Conservation (phyloP, 257 asterid species). For the Rhazya stricta region DNA sequence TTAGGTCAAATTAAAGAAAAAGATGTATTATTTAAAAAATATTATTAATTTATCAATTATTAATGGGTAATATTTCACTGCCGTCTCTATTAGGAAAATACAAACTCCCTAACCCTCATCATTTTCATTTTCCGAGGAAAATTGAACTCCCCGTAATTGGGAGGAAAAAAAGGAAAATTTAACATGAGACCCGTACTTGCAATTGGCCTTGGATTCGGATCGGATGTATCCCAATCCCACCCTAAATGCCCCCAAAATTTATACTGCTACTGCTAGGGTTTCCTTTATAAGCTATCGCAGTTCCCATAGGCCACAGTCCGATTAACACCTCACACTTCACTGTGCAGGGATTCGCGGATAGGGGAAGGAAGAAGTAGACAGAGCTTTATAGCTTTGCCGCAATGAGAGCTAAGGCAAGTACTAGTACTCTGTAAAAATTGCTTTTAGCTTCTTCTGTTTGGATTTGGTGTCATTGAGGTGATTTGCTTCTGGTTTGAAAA, state of each 20-base stretch:
- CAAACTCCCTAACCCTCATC: too few relatives aligned
- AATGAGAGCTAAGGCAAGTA: slow-evolving; percentile 21
- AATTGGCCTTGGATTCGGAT: neutral
- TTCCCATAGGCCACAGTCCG: neutral
- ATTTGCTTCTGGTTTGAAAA: neutral
- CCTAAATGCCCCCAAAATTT: neutral
- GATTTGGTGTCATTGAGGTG: neutral
- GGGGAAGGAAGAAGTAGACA: neutral
- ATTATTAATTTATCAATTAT: too few relatives aligned
- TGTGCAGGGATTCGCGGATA: neutral
- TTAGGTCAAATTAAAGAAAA: too few relatives aligned
- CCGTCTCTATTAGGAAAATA: too few relatives aligned
- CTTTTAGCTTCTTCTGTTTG: neutral
- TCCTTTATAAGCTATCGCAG: slow-evolving; percentile 9
- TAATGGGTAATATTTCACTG: too few relatives aligned
- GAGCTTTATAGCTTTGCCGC: neutral
- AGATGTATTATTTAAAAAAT: too few relatives aligned
- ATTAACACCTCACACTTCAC: neutral
- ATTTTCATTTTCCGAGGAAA: too few relatives aligned
- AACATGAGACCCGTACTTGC: neutral
- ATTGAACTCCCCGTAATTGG: too few relatives aligned
- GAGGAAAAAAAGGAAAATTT: too few relatives aligned
- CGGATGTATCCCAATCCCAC: neutral
- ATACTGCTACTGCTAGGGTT: slow-evolving; percentile 15
- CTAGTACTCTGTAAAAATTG: neutral